Evolutionary conservation across 305 asterid genomes (phyloP).

Genomic region (Fraxinus floribunda): DNA sequence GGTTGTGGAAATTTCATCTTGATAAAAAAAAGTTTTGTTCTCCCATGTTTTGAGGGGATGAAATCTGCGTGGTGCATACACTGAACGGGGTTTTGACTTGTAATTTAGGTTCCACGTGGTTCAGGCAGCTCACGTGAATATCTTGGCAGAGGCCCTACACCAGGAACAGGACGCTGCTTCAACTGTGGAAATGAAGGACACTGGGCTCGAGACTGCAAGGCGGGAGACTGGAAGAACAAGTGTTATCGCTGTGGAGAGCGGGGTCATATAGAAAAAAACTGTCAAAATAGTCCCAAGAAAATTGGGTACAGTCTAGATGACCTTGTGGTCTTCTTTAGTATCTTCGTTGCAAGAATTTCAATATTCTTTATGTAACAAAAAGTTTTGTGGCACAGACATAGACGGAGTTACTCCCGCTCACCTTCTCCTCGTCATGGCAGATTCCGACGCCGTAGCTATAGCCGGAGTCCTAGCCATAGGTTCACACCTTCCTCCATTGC

Average conservation of each 20-base stretch:
- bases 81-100: constrained; percentile 22
- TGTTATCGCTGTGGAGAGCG: constrained; percentile 94
- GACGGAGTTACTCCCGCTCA: constrained; percentile 74
- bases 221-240: constrained; percentile 98
- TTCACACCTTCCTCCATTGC: constrained; percentile 1
- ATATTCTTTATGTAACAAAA: constrained; percentile 22
- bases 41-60: background rate
- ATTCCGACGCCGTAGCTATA: constrained; percentile 63
- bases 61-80: background rate
- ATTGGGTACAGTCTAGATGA: constrained; percentile 43
- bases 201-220: constrained; percentile 99
- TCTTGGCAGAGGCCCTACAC: constrained; percentile 86
- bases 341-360: background rate
- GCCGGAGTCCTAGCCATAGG: constrained; percentile 90
- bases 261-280: constrained; percentile 88
- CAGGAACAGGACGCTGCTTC: constrained; percentile 99
- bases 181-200: constrained; percentile 97
- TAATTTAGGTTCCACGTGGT: constrained; percentile 84
- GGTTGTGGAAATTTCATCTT: background rate
- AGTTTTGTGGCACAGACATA: constrained; percentile 39
- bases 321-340: background rate
- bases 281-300: constrained; percentile 90
- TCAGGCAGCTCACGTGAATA: constrained; percentile 81
- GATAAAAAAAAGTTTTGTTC: background rate
- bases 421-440: constrained; percentile 84